Evolutionary conservation across 352 stramenopile genomes (phyloP).

Genomic region (Phytophthora nicotianae): DNA sequence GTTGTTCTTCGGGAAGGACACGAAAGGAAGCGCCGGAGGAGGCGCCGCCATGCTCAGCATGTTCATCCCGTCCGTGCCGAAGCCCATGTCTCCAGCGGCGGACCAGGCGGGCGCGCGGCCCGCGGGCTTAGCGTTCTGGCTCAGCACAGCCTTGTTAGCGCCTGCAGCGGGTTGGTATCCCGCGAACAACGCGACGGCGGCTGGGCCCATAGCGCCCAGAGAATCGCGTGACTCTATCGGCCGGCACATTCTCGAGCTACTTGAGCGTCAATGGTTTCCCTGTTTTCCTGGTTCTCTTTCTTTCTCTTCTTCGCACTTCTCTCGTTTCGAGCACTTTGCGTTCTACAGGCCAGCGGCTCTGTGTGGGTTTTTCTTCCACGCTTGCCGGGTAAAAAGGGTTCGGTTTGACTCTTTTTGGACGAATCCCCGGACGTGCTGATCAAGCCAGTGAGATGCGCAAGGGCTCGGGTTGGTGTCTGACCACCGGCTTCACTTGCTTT

Average conservation of each 20-base stretch:
- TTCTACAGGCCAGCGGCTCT: slow-evolving; percentile 22
- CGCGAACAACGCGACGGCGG: slow-evolving; percentile 74
- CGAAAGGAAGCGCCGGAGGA: slow-evolving; percentile 66
- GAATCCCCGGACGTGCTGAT: slow-evolving; percentile 13
- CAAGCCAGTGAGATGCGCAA: slow-evolving; percentile 25
- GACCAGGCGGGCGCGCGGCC: slow-evolving; percentile 31
- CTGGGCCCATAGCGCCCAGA: slow-evolving; percentile 77
- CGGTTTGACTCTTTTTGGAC: slow-evolving; percentile 8
- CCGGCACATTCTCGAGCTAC: slow-evolving; percentile 61
- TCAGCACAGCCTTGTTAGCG: slow-evolving; percentile 45
- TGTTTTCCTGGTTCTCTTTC: slow-evolving; percentile 33
- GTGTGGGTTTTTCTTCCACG: slow-evolving; percentile 25
- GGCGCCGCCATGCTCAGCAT: slow-evolving; percentile 70
- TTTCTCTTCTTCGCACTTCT: slow-evolving; percentile 28
- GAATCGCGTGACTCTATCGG: slow-evolving; percentile 86
- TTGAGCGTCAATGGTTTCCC: slow-evolving; percentile 25
- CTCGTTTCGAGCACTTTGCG: slow-evolving; percentile 35
- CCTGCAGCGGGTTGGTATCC: slow-evolving; percentile 67
- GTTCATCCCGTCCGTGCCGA: slow-evolving; percentile 48
- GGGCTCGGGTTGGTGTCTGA: slow-evolving; percentile 9
- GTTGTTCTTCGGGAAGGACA: slow-evolving; percentile 67
- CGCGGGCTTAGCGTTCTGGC: slow-evolving; percentile 32
- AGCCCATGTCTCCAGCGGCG: slow-evolving; percentile 34
- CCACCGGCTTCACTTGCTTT: slow-evolving; percentile 1
- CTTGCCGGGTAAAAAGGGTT: slow-evolving; percentile 27